phyloP scores from a whole-genome alignment of 257 asterid species.

The Ilex asprella region DNA sequence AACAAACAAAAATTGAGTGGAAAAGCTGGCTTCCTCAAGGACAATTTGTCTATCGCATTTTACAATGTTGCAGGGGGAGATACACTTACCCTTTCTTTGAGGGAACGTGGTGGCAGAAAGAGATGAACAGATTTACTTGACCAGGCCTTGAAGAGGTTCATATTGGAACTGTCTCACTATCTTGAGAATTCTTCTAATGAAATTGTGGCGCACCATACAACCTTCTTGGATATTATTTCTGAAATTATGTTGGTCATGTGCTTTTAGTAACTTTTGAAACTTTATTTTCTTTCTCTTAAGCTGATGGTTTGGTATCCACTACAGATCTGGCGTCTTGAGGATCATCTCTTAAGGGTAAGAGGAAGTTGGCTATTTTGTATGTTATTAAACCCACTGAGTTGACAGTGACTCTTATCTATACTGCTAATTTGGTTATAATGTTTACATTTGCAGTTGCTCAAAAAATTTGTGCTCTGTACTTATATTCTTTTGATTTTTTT shows the following conservation, averaged over 20 bases:
- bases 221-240: slow-evolving; percentile 17
- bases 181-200: slow-evolving; percentile 18
- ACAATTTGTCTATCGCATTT: slow-evolving; percentile 86
- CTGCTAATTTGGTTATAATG: slow-evolving; percentile 22
- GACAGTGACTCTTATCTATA: slow-evolving; percentile 12
- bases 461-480: slow-evolving; percentile 15
- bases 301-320: slow-evolving; percentile 31
- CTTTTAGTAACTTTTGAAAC: slow-evolving; percentile 11
- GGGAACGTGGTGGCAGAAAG: slow-evolving; percentile 99
- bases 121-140: slow-evolving; percentile 45
- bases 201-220: slow-evolving; percentile 9
- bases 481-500: slow-evolving; percentile 1
- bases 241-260: slow-evolving; percentile 26
- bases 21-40: slow-evolving; percentile 97
- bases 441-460: slow-evolving; percentile 28
- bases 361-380: slow-evolving; percentile 19
- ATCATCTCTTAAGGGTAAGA: slow-evolving; percentile 22
- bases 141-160: slow-evolving; percentile 28
- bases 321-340: slow-evolving; percentile 28
- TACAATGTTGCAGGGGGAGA: slow-evolving; percentile 80
- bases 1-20: slow-evolving; percentile 97
- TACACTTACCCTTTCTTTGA: slow-evolving; percentile 65
- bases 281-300: slow-evolving; percentile 8
- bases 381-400: slow-evolving; percentile 12
- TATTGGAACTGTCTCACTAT: slow-evolving; percentile 18